Base-by-base conservation (phyloP, 306 rosid genomes). In the Dryas drummondii region DNA sequence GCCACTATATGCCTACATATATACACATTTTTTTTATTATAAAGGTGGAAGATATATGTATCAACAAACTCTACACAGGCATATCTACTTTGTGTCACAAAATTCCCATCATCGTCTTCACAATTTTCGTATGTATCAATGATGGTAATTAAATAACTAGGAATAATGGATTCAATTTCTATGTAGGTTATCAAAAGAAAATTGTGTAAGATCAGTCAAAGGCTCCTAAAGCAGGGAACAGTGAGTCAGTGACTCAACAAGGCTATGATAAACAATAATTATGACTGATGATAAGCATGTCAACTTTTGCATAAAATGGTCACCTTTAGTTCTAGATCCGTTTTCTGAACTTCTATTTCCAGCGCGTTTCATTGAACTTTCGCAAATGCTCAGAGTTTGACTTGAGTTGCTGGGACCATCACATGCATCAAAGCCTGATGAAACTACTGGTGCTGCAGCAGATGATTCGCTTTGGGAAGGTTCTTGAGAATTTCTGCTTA, bases 391-490 rank as follows among this genome's bases (percentile, higher is more conserved):
- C 51, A 85, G 82, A 19, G 87, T 90, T 79, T 91, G 98, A 83
- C 82, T 78, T 62, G 96, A 94, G 80, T 85, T 89, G 87, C 89
- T 85, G 11, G 97, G 98, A 76, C 90, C 98, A 56, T 91, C 98
- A 78, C 90, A 84, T 55, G 90, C 90, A 70, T 94, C 98, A 76
- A 88, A 80, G 46, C 98, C 97, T 41, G 97, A 86, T 70, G 98
- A 94, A 60, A 87, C 80, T 44, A 87, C 91, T 4, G 96, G 96
- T 45, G 96, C 96, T 68, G 96, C 98, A 57, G 90, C 93, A 76
- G 98, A 94, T 17, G 98, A 91, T 87, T 94, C 98, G 49, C 97
- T 91, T 80, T 89, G 98, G 74, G 97, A 91, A 74, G 91, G 94
- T 79, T 91, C 98, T 60, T 70, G 86, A 6, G 98, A 91, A 84